A percentile compares a stretch with the other conserved stretches of the same genome.
Evolutionary conservation across 1,284 basidiomycete species (phyloP).

Genomic region (Jaminaea rosea): DNA sequence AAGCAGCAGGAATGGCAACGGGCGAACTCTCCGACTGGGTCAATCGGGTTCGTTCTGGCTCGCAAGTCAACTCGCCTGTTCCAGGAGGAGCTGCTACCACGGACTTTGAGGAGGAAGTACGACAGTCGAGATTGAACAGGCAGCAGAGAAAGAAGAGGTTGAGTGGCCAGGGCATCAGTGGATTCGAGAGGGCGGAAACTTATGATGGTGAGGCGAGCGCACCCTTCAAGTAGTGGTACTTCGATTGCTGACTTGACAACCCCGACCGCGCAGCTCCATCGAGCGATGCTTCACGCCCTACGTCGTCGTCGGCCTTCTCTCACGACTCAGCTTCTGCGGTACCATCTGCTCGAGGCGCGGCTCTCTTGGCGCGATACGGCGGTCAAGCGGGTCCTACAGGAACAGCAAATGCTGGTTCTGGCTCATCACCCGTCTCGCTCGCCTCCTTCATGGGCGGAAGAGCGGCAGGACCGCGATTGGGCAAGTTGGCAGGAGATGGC

Average conservation of each 20-base stretch:
- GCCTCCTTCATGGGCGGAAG: conserved; percentile 45
- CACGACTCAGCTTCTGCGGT: neutral
- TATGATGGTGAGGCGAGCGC: too few species aligned
- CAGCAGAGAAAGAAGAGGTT: neutral
- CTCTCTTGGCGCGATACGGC: conserved; percentile 35
- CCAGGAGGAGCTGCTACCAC: neutral
- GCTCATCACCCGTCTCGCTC: conserved; percentile 33
- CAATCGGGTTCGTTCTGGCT: neutral
- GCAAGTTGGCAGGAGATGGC: conserved; percentile 39
- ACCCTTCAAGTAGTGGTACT: too few species aligned
- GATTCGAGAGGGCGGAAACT: too few species aligned
- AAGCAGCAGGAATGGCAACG: neutral
- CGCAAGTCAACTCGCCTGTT: too few species aligned
- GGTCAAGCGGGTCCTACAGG: conserved; percentile 44
- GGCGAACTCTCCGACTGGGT: neutral
- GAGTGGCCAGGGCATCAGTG: neutral
- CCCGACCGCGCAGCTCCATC: too few species aligned
- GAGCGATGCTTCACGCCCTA: too few species aligned
- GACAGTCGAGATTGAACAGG: neutral
- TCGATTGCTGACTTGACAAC: too few species aligned
- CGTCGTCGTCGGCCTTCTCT: too few species aligned
- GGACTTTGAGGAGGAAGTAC: neutral
- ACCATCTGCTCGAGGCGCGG: neutral
- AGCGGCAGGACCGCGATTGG: conserved; percentile 37
- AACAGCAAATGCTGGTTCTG: conserved; percentile 17